Conservation (phyloP, 768 basidiomycete genomes). For the Lactarius trivialis region DNA sequence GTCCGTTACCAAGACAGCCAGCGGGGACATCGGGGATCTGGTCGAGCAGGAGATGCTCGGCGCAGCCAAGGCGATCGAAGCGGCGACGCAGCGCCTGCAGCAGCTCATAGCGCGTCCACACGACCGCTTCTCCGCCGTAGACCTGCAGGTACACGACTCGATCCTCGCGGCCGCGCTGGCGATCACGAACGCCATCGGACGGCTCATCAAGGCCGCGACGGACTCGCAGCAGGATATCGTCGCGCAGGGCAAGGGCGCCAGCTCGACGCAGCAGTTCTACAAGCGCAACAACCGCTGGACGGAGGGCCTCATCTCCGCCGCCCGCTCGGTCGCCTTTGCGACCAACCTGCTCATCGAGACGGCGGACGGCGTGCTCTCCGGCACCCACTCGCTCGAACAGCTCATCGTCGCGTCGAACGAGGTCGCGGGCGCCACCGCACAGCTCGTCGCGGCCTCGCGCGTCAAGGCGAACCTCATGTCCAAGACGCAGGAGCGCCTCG, state of each 20-base stretch:
- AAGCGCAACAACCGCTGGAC: constrained; percentile 99
- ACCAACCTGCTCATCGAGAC: constrained; percentile 94
- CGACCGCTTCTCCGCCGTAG: constrained; percentile 86
- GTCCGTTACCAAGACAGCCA: constrained; percentile 60
- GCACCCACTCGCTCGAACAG: constrained; percentile 95
- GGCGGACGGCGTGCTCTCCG: constrained; percentile 94
- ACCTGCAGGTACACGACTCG: constrained; percentile 96
- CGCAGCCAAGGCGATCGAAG: constrained; percentile 89
- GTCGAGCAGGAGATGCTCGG: constrained; percentile 96
- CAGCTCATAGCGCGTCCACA: constrained; percentile 87
- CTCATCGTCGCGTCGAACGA: constrained; percentile 99
- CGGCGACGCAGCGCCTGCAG: constrained; percentile 84
- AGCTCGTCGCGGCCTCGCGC: constrained; percentile 95
- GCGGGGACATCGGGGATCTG: constrained; percentile 91
- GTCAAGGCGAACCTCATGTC: constrained; percentile 99
- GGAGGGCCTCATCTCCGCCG: constrained; percentile 96
- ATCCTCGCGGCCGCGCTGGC: constrained; percentile 91
- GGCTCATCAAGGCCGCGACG: constrained; percentile 93
- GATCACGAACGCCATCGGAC: constrained; percentile 91
- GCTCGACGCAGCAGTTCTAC: constrained; percentile 93
- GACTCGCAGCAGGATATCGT: constrained; percentile 99
- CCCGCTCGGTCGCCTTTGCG: constrained; percentile 95
- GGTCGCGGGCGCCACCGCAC: constrained; percentile 93
- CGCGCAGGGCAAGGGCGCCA: constrained; percentile 88
- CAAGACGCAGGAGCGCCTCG: constrained; percentile 94